Percentiles rank a stretch among this genome's conserved stretches.
phyloP scores from a whole-genome alignment of 495 filamentous ascomycete species.

The Neohortaea acidophila region DNA sequence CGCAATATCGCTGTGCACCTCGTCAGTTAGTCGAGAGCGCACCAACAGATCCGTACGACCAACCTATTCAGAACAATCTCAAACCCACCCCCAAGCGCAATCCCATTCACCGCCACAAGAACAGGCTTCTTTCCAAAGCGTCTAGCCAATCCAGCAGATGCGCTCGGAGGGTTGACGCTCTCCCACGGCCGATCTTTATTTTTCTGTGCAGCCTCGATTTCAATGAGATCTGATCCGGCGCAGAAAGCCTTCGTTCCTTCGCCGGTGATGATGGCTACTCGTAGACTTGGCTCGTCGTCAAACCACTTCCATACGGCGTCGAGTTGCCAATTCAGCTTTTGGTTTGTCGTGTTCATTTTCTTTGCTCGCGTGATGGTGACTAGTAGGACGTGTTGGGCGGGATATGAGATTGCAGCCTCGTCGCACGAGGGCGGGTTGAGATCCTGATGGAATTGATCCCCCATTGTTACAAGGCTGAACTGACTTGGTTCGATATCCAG shows the following conservation, averaged over 20 bases:
- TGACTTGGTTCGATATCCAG: no score
- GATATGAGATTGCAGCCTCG: neutral
- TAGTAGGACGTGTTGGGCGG: constrained; percentile 31
- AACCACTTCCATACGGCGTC: constrained; percentile 40
- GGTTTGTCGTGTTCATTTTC: constrained; percentile 41
- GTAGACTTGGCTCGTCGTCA: constrained; percentile 38
- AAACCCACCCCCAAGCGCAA: constrained; percentile 56
- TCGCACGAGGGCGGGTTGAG: neutral
- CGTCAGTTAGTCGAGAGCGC: no score
- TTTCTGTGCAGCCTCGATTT: constrained; percentile 7
- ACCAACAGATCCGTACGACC: no score
- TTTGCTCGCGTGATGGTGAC: constrained; percentile 43
- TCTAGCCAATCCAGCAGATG: constrained; percentile 24
- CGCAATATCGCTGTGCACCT: constrained; percentile 46
- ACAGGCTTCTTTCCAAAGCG: constrained; percentile 43
- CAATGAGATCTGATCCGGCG: constrained; percentile 39
- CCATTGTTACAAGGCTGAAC: no score
- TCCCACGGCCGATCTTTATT: constrained; percentile 1
- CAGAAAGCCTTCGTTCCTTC: constrained; percentile 36
- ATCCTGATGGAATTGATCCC: neutral
- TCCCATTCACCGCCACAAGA: constrained; percentile 59
- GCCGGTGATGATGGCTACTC: constrained; percentile 43
- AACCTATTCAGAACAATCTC: constrained; percentile 52
- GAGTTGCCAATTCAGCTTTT: constrained; percentile 34
- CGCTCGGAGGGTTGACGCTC: neutral